Evolutionary conservation across 2,329 filamentous ascomycete species (phyloP).

Genomic region (Trichoderma cornu-damae): DNA sequence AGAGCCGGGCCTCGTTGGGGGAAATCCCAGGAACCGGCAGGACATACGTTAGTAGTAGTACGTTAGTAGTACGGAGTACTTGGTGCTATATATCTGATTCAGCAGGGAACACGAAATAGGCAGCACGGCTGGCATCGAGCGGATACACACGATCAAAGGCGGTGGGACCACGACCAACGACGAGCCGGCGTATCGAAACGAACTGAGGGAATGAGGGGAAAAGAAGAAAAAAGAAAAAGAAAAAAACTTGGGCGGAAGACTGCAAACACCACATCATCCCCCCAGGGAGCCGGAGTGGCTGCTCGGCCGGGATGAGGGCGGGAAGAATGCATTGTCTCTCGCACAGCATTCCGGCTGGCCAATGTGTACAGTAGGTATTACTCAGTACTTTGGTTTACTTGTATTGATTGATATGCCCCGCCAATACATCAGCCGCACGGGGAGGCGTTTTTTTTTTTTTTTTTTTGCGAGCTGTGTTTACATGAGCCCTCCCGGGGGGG

Average conservation of each 20-base stretch:
- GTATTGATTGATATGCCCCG: too few species aligned
- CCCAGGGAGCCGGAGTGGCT: not conserved
- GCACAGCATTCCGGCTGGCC: not conserved
- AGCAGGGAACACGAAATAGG: not conserved
- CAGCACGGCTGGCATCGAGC: constrained; percentile 8
- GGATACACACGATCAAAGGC: constrained; percentile 7
- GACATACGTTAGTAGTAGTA: not conserved
- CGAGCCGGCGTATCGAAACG: constrained; percentile 4
- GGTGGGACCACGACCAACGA: not conserved
- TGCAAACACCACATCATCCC: too few species aligned
- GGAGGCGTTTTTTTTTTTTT: too few species aligned
- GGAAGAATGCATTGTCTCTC: not conserved
- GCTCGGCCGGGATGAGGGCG: not conserved
- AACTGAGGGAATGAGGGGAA: constrained; percentile 7
- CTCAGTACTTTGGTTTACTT: too few species aligned
- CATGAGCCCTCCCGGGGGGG: too few species aligned
- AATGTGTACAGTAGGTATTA: not conserved
- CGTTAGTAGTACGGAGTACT: too few species aligned
- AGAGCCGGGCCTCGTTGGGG: not conserved
- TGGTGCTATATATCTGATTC: constrained; percentile 15
- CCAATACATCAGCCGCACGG: not conserved
- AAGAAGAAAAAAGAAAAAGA: not conserved
- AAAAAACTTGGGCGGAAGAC: not conserved
- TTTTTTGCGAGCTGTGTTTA: too few species aligned
- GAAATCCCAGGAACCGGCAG: not conserved